Conservation (phyloP, 2,329 filamentous ascomycete species). For the Cryphonectria parasitica region DNA sequence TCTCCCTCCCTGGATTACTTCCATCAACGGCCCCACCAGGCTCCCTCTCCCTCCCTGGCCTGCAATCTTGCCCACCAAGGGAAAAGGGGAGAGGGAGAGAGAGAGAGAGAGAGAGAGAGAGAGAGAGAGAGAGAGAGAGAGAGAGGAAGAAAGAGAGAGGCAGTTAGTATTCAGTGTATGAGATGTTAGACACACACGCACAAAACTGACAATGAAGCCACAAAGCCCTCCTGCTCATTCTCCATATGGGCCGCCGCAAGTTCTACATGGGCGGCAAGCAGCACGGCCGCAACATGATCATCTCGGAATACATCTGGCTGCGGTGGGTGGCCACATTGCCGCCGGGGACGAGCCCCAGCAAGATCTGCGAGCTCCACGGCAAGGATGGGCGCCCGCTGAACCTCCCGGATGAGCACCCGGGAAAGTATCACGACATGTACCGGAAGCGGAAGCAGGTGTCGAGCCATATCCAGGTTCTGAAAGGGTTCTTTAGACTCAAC, state of each 20-base stretch:
- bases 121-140: neutral
- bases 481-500: conserved; percentile 66
- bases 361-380: conserved; percentile 32
- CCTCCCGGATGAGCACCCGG: conserved; percentile 41
- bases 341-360: conserved; percentile 44
- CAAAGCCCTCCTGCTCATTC: conserved; percentile 66
- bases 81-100: neutral
- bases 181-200: neutral
- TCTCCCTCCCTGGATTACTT: neutral
- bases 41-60: neutral
- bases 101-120: neutral
- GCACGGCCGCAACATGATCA: conserved; percentile 71
- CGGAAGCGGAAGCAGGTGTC: conserved; percentile 66
- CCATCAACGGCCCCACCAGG: neutral
- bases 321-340: conserved; percentile 49
- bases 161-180: neutral
- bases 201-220: neutral
- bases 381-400: conserved; percentile 33
- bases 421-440: conserved; percentile 28
- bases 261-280: conserved; percentile 66
- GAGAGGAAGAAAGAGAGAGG: neutral
- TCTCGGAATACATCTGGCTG: conserved; percentile 69
- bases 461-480: conserved; percentile 72
- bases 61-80: neutral
- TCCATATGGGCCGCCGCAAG: conserved; percentile 68